A percentile compares a stretch with the other conserved stretches of the same genome.
phyloP scores from a whole-genome alignment of 768 basidiomycete genomes.

The Neoboletus magnificus region DNA sequence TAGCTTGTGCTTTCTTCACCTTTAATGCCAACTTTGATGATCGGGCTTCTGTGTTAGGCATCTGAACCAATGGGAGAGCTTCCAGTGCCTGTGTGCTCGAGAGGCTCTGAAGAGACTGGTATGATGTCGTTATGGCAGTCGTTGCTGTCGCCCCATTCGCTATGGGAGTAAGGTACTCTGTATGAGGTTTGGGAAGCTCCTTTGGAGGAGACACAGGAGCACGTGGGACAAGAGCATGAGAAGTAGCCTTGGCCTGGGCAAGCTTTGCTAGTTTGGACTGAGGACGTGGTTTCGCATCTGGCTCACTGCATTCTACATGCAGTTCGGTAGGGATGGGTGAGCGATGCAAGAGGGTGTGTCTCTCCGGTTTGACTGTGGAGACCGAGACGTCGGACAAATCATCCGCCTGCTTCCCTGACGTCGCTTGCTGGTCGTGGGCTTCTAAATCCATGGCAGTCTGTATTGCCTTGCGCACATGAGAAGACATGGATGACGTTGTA shows the following conservation, averaged over 20 bases:
- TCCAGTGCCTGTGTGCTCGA: conserved; percentile 33
- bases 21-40: conserved; percentile 78
- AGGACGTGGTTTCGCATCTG: conserved; percentile 33
- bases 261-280: conserved; percentile 75
- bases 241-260: conserved; percentile 53
- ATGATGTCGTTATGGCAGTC: conserved; percentile 80
- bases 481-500: conserved; percentile 50
- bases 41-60: conserved; percentile 39
- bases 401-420: conserved; percentile 9
- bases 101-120: conserved; percentile 67
- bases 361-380: conserved; percentile 24
- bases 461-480: conserved; percentile 63
- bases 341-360: conserved; percentile 21
- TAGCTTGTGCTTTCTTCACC: conserved; percentile 56
- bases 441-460: conserved; percentile 65
- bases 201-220: conserved; percentile 31
- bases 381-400: conserved; percentile 14
- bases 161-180: conserved; percentile 73
- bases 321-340: conserved; percentile 16
- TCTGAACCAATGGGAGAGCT: conserved; percentile 21
- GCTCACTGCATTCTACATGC: conserved; percentile 11
- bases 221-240: conserved; percentile 20
- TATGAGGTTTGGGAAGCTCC: conserved; percentile 46
- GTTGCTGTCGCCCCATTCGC: conserved; percentile 83
- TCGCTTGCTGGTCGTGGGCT: conserved; percentile 39